Evolutionary conservation across 306 rosid species (phyloP).

Genomic region (Acacia confusa): DNA sequence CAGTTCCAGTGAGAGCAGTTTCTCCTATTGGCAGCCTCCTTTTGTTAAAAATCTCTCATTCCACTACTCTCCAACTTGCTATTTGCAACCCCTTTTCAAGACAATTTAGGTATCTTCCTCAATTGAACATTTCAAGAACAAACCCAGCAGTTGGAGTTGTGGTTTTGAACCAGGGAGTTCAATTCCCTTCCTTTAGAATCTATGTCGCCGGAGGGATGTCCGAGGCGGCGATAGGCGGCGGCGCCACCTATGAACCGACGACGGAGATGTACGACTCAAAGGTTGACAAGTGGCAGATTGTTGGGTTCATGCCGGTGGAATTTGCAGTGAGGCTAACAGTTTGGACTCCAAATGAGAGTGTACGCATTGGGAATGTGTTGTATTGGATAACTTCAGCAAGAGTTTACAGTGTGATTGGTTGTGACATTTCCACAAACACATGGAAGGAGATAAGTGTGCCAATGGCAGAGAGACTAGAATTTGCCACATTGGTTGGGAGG

Average conservation of each 20-base stretch:
- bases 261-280: constrained; percentile 68
- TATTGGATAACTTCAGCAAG: constrained; percentile 84
- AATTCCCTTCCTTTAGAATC: constrained; percentile 40
- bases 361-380: constrained; percentile 41
- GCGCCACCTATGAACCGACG: constrained; percentile 47
- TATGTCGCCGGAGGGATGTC: constrained; percentile 79
- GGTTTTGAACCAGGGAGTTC: constrained; percentile 22
- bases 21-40: constrained; percentile 50
- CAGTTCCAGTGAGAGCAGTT: constrained; percentile 41
- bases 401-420: constrained; percentile 61
- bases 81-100: constrained; percentile 68
- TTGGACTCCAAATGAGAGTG: constrained; percentile 79
- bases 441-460: constrained; percentile 72
- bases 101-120: constrained; percentile 54
- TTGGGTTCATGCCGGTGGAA: constrained; percentile 58
- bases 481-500: constrained; percentile 55
- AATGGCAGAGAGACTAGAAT: constrained; percentile 61
- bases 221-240: constrained; percentile 32
- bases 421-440: constrained; percentile 33
- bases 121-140: constrained; percentile 49
- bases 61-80: constrained; percentile 41
- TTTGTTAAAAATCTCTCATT: constrained; percentile 44
- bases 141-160: constrained; percentile 69
- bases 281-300: constrained; percentile 42
- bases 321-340: constrained; percentile 73